phyloP scores from a whole-genome alignment of 768 basidiomycete genomes.

The Lentinus tigrinus region DNA sequence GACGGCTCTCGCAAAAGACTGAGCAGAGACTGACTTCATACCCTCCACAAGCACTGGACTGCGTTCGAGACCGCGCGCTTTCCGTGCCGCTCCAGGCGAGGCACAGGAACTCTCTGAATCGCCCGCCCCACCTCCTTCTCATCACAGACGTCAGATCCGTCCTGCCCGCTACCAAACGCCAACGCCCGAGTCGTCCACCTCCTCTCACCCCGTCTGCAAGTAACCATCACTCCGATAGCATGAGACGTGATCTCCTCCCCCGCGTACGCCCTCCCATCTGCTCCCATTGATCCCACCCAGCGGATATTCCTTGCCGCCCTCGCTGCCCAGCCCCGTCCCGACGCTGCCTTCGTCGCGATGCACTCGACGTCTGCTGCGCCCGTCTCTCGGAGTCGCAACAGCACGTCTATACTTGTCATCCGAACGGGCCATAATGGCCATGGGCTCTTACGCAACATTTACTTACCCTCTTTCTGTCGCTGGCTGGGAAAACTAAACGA shows the following conservation, averaged over 20 bases:
- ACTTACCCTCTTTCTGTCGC: too few species aligned
- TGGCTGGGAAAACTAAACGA: too few species aligned
- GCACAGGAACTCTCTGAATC: not conserved
- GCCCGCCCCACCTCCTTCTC: not conserved
- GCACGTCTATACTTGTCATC: too few species aligned
- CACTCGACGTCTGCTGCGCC: too few species aligned
- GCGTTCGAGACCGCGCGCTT: not conserved
- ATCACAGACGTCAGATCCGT: not conserved
- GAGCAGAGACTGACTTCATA: not conserved
- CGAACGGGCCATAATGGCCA: too few species aligned
- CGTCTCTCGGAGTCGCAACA: too few species aligned
- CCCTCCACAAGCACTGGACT: too few species aligned
- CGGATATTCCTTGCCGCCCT: not conserved
- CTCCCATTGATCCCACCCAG: not conserved
- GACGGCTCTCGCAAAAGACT: too few species aligned
- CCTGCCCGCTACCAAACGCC: constrained; percentile 3
- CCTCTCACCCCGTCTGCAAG: not conserved
- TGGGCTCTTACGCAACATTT: too few species aligned
- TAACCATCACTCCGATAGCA: not conserved
- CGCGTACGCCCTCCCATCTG: not conserved
- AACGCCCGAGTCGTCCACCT: not conserved
- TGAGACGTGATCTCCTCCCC: not conserved
- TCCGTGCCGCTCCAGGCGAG: not conserved
- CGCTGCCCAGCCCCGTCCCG: too few species aligned
- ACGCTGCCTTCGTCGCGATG: too few species aligned